Evolutionary conservation across 2,329 filamentous ascomycete species (phyloP).

Genomic region (Bipolaris oryzae): DNA sequence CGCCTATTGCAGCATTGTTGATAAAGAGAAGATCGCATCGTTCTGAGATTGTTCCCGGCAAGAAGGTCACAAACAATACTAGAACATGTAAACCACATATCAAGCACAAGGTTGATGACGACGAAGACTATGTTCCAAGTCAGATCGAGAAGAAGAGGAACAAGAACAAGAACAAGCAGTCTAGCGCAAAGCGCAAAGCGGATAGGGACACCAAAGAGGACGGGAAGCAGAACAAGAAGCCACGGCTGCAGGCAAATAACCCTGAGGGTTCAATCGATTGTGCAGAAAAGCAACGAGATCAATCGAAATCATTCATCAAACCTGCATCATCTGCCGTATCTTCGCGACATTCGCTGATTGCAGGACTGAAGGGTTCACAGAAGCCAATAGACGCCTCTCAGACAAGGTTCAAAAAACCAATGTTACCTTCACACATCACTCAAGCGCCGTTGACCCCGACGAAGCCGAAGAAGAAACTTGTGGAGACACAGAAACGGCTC

Average conservation of each 20-base stretch:
- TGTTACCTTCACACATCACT: conserved; percentile 8
- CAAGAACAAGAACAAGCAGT: conserved; percentile 5
- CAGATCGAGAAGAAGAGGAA: conserved; percentile 5
- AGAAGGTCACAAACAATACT: neutral
- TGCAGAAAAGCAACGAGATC: neutral
- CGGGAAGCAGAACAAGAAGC: conserved; percentile 1
- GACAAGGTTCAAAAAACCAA: conserved; percentile 26
- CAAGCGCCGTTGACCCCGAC: conserved; percentile 25
- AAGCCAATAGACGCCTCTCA: conserved; percentile 5
- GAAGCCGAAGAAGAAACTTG: conserved; percentile 3
- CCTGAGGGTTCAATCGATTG: neutral
- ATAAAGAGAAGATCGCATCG: conserved; percentile 5
- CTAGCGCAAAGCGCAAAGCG: conserved; percentile 18
- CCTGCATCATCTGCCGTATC: conserved; percentile 3
- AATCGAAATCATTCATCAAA: neutral
- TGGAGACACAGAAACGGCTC: conserved; percentile 6
- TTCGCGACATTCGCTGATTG: conserved; percentile 21
- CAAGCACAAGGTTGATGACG: conserved; percentile 17
- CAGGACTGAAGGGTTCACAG: conserved; percentile 17
- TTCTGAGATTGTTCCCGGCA: neutral
- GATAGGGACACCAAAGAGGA: neutral
- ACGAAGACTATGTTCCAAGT: conserved; percentile 17
- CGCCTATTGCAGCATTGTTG: neutral
- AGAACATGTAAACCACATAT: conserved; percentile 4
- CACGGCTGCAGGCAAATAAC: neutral